Base-by-base conservation (phyloP, 495 filamentous ascomycete genomes). In the Haplographium delicatum region DNA sequence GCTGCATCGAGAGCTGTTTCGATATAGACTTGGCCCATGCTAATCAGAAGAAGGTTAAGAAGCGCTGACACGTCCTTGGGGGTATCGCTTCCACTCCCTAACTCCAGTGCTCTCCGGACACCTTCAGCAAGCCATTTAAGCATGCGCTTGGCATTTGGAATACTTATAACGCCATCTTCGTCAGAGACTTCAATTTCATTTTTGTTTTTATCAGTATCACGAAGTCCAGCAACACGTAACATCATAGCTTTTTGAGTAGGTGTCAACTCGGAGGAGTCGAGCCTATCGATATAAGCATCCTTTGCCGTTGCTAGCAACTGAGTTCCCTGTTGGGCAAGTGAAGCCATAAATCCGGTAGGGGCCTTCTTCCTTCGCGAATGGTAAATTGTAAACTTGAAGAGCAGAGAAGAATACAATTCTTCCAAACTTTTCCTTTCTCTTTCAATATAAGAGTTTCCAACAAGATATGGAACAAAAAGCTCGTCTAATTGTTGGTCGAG, bases 401-500 rank as follows among this genome's bases (percentile, higher is more conserved):
- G 74, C 33, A 99, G 64, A 0, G 91, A 95, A 20, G 89, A 87
- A 69, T 93, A 95, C 40, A 97, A 69, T 62, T 96, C 91, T 61
- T 96, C 91, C 27, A 99, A 63, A 41, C 83, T 95, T 62, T 79
- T 83, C 62, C 84, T 87, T 65, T 99, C 94, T 41, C 89, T 82
- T 58, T 99, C 94, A 60, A 97, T 96, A 58, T 97, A 97, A 8
- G 88, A 91, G 24, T 89, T 89, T 4, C 91, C 90, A 25, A 90
- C 79, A 45, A 99, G 86, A 61, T 97, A 97, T 0, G 94, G 94
- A 13, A 97, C 84, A 59, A 99, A 97, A 9, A 99, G 68, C 53
- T 97, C 94, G 54, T 97, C 94, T 34, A 99, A 72, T 65, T 99
- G 95, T 61, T 96, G 93, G 61, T 99, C 94, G 22, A 99, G 74